Conservation (phyloP, 768 basidiomycete genomes). For the Russula compacta region DNA sequence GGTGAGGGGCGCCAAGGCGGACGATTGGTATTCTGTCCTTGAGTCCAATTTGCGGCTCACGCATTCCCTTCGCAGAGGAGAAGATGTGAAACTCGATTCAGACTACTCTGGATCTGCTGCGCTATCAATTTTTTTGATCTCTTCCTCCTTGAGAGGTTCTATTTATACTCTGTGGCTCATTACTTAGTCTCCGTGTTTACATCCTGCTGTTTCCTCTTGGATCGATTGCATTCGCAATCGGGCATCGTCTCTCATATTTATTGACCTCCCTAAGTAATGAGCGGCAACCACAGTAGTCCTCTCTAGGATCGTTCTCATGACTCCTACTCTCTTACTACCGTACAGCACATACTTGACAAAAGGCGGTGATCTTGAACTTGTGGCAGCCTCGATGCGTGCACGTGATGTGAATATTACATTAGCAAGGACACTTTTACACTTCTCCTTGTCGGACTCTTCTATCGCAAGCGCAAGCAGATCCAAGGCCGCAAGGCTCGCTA, state of each 20-base stretch:
- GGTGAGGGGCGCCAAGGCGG: slow-evolving; percentile 12
- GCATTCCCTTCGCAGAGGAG: slow-evolving; percentile 13
- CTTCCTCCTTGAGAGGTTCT: slow-evolving; percentile 23
- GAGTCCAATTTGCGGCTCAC: slow-evolving; percentile 62
- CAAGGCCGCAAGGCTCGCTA: slow-evolving; percentile 65
- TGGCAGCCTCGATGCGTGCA: not conserved
- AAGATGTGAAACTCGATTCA: slow-evolving; percentile 52
- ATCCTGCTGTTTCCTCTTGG: too few species aligned
- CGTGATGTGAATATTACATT: slow-evolving; percentile 16
- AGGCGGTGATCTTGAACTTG: too few species aligned
- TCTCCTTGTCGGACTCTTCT: not conserved
- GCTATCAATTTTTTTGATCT: slow-evolving; percentile 26
- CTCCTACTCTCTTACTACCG: too few species aligned
- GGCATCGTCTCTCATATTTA: too few species aligned
- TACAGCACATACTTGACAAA: too few species aligned
- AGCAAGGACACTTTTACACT: not conserved
- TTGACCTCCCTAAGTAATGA: too few species aligned
- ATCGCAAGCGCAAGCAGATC: slow-evolving; percentile 29
- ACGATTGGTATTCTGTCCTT: slow-evolving; percentile 34
- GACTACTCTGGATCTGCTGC: slow-evolving; percentile 60
- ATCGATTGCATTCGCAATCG: too few species aligned
- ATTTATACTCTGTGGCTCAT: too few species aligned
- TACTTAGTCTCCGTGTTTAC: too few species aligned
- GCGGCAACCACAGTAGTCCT: too few species aligned
- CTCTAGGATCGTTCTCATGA: too few species aligned